A percentile compares a stretch with the other conserved stretches of the same genome.
phyloP scores from a whole-genome alignment of 257 asterid genomes.

The Solanum pinnatisectum region DNA sequence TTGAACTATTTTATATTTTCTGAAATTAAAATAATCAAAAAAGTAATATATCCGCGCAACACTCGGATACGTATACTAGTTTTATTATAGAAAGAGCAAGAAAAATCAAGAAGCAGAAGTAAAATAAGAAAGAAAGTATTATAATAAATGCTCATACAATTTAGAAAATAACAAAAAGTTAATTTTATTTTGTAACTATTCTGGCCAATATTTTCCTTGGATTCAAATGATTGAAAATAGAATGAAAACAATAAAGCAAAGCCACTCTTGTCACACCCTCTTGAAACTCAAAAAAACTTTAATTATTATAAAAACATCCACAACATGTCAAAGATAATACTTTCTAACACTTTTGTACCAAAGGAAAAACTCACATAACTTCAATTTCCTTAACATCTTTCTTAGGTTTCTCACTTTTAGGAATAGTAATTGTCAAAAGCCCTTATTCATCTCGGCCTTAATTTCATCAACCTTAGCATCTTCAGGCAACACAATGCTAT shows the following conservation, averaged over 20 bases:
- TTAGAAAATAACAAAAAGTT: no score
- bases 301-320: not conserved
- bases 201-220: no score
- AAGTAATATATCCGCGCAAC: no score
- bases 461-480: conserved; percentile 47
- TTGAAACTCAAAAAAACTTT: not conserved
- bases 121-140: no score
- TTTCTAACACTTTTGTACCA: not conserved
- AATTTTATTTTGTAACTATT: no score
- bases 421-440: conserved; percentile 36
- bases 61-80: no score
- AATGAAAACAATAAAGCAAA: not conserved
- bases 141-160: no score
- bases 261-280: not conserved
- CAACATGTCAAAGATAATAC: not conserved
- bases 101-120: no score
- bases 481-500: conserved; percentile 35
- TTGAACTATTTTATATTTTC: no score
- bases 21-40: no score
- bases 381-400: conserved; percentile 44
- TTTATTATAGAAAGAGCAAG: no score
- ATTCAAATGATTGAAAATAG: not conserved
- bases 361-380: not conserved
- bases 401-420: conserved; percentile 23
- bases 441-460: conserved; percentile 51